Conservation (phyloP, 2,329 filamentous ascomycete species). For the Trichoderma harzianum region DNA sequence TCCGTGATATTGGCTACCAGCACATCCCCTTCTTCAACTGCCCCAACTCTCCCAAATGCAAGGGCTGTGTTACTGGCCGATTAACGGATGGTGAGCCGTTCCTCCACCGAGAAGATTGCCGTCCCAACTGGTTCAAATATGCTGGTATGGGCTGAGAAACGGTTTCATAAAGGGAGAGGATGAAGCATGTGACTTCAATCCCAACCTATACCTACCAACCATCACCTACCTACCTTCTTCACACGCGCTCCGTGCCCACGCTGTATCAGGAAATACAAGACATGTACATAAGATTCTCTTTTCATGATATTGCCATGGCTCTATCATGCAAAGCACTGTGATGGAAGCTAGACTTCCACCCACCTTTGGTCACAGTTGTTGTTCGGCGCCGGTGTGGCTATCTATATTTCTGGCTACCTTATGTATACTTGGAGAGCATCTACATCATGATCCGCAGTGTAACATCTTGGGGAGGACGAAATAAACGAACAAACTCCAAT, state of each 20-base stretch:
- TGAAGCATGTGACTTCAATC: neutral
- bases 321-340: neutral
- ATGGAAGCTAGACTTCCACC: neutral
- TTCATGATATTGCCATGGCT: neutral
- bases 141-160: slow-evolving; percentile 67
- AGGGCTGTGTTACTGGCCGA: slow-evolving; percentile 77
- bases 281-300: neutral
- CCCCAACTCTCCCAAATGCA: slow-evolving; percentile 92
- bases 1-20: slow-evolving; percentile 98
- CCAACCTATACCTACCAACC: neutral
- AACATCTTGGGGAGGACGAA: neutral
- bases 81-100: slow-evolving; percentile 86
- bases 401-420: neutral
- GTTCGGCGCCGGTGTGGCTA: neutral
- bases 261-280: neutral
- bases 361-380: neutral
- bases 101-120: slow-evolving; percentile 86
- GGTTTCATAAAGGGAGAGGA: neutral
- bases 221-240: neutral
- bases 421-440: neutral
- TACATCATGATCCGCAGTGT: neutral
- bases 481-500: neutral
- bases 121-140: slow-evolving; percentile 96
- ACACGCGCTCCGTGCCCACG: neutral
- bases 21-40: slow-evolving; percentile 99